Evolutionary conservation across 1,139 yeast species (phyloP), one percentile per base, ranked within the genome.

Genomic region (Debaryomycetaceae sp.): DNA sequence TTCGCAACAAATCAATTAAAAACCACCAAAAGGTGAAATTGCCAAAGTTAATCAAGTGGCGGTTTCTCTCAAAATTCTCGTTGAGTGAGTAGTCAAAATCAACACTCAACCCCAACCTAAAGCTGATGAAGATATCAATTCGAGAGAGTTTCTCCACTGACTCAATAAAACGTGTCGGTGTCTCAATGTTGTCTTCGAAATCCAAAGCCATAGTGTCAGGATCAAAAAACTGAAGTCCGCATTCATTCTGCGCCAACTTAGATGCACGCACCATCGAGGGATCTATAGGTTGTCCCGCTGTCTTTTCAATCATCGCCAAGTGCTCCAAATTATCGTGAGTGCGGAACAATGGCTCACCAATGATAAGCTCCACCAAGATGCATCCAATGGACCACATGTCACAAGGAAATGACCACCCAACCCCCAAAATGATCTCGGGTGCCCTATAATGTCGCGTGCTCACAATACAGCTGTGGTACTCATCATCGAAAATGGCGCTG

Each of bases 371-470:
- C 9, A 88, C 89, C 27, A 93, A 61, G 11, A 93, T 88, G 54
- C 98, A 89, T 1, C 96, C 99, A 34, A 91, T 71, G 1, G 96
- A 85, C 99, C 98, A 93, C 60, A 91, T 65, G 56, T 93, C 99
- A 56, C 98, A 91, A 1, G 89, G 86, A 43, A 71, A 81, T 3
- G 86, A 78, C 91, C 98, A 93, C 23, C 97, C 97, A 21, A 77
- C 71, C 1, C 96, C 96, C 23, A 93, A 61, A 2, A 91, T 89
- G 43, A 93, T 88, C 53, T 93, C 99, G 0, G 98, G 98, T 0
- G 98, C 98, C 35, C 99, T 67, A 57, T 93, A 93, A 57, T 93
- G 98, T 34, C 99, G 70, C 2, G 98, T 91, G 10, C 95, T 84
- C 8, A 93, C 96, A 16, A 93, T 80, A 22, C 83, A 78, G 7